Evolutionary conservation across 257 asterid genomes (phyloP).

Genomic region (Ligustrum vulgare): DNA sequence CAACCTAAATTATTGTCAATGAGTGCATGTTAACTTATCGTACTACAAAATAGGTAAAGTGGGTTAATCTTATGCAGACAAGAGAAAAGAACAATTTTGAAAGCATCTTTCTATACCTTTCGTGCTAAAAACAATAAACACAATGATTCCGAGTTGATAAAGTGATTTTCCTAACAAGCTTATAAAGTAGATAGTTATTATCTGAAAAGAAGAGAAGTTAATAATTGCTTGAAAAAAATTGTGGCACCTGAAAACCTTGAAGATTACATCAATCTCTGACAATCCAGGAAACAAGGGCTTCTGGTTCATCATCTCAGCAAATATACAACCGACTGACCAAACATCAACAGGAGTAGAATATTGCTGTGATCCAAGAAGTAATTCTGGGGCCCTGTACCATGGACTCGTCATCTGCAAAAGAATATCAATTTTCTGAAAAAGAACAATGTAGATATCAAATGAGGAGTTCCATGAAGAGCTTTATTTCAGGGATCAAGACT

Average conservation of each 20-base stretch:
- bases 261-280: constrained; percentile 17
- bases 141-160: not conserved
- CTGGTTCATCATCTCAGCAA: constrained; percentile 31
- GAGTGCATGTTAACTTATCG: not conserved
- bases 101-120: not conserved
- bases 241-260: constrained; percentile 24
- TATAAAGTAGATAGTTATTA: not conserved
- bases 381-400: constrained; percentile 32
- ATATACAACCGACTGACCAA: constrained; percentile 33
- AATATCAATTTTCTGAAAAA: not conserved
- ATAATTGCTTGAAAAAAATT: not conserved
- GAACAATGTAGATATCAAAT: not conserved
- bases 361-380: constrained; percentile 20
- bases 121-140: not conserved
- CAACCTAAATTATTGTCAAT: no score
- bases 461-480: not conserved
- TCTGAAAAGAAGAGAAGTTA: not conserved
- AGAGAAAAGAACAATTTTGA: not conserved
- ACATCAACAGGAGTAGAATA: constrained; percentile 30
- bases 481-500: not conserved
- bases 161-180: not conserved
- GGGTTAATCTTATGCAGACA: not conserved
- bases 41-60: not conserved
- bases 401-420: not conserved
- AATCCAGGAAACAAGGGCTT: constrained; percentile 23